Conservation (phyloP, 2,329 filamentous ascomycete species). For the Thermomyces lanuginosus region DNA sequence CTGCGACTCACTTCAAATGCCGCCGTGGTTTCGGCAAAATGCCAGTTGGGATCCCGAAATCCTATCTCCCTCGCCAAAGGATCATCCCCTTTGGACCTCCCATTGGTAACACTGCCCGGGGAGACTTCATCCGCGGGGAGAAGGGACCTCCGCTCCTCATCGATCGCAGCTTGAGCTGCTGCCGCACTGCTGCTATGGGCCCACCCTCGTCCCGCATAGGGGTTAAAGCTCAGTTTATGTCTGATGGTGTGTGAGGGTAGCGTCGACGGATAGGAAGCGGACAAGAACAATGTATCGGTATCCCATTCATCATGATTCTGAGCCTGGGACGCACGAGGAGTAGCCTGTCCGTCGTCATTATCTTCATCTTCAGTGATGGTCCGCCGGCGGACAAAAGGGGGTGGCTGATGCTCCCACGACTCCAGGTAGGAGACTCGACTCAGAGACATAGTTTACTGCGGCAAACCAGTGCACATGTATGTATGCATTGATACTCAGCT, state of each 20-base stretch:
- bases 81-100: slow-evolving; percentile 6
- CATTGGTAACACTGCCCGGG: slow-evolving; percentile 7
- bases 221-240: slow-evolving; percentile 27
- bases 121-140: slow-evolving; percentile 10
- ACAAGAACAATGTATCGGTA: slow-evolving; percentile 10
- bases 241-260: slow-evolving; percentile 12
- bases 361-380: slow-evolving; percentile 10
- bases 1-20: slow-evolving; percentile 40
- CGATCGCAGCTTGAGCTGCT: too few relatives aligned
- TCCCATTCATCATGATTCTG: slow-evolving; percentile 1
- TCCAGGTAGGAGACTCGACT: slow-evolving; percentile 28
- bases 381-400: slow-evolving; percentile 13
- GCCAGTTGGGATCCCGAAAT: slow-evolving; percentile 9
- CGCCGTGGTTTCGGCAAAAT: slow-evolving; percentile 15
- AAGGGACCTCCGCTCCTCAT: slow-evolving; percentile 14
- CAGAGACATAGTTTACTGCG: slow-evolving; percentile 22
- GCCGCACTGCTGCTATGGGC: slow-evolving; percentile 16
- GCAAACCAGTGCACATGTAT: too few relatives aligned
- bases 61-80: slow-evolving; percentile 5
- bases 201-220: slow-evolving; percentile 24
- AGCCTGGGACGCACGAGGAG: slow-evolving; percentile 1
- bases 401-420: slow-evolving; percentile 24
- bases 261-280: slow-evolving; percentile 22
- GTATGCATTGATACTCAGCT: too few relatives aligned
- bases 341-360: not conserved